Percentiles rank a stretch among this genome's conserved stretches.
These are phyloP conservation scores for Nothopassalora personata DNA, from an alignment of 2,329 filamentous ascomycete species.

Conservation along the genomic window DNA sequence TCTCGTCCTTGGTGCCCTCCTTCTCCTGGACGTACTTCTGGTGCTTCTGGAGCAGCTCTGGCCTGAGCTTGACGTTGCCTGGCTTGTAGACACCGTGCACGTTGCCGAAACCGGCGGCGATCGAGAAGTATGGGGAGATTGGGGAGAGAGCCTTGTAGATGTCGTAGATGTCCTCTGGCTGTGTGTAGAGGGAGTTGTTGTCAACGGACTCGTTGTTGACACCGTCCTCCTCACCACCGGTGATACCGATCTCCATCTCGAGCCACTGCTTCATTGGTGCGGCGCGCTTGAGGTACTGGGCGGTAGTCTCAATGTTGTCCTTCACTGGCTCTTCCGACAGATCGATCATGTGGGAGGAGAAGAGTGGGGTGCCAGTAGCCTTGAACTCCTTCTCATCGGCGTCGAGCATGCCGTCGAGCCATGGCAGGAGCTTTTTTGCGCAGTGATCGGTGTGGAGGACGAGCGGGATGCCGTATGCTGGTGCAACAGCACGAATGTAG, in stretches of 20 bases:
- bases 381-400: slow-evolving; percentile 96
- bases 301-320: slow-evolving; percentile 87
- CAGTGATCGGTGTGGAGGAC: slow-evolving; percentile 97
- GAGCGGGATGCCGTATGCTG: slow-evolving; percentile 82
- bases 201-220: slow-evolving; percentile 98
- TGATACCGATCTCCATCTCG: slow-evolving; percentile 97
- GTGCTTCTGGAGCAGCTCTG: slow-evolving; percentile 94
- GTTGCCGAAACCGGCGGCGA: slow-evolving; percentile 96
- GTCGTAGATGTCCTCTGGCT: slow-evolving; percentile 90
- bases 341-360: slow-evolving; percentile 98
- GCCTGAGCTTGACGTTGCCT: slow-evolving; percentile 93
- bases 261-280: slow-evolving; percentile 98
- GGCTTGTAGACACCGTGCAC: slow-evolving; percentile 99
- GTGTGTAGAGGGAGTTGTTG: slow-evolving; percentile 95
- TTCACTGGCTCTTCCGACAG: slow-evolving; percentile 86
- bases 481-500: slow-evolving; percentile 85
- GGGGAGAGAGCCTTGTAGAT: slow-evolving; percentile 81
- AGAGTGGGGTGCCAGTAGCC: slow-evolving; percentile 83
- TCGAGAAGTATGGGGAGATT: slow-evolving; percentile 95
- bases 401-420: slow-evolving; percentile 93
- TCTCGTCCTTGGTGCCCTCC: slow-evolving; percentile 64
- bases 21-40: slow-evolving; percentile 85
- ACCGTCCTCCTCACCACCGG: slow-evolving; percentile 94
- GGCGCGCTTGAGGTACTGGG: slow-evolving; percentile 86
- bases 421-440: slow-evolving; percentile 98